Evolutionary conservation across 176 grass and related monocot genomes (phyloP), one percentile per base, ranked within the genome.

Genomic region (Musa beccarii): DNA sequence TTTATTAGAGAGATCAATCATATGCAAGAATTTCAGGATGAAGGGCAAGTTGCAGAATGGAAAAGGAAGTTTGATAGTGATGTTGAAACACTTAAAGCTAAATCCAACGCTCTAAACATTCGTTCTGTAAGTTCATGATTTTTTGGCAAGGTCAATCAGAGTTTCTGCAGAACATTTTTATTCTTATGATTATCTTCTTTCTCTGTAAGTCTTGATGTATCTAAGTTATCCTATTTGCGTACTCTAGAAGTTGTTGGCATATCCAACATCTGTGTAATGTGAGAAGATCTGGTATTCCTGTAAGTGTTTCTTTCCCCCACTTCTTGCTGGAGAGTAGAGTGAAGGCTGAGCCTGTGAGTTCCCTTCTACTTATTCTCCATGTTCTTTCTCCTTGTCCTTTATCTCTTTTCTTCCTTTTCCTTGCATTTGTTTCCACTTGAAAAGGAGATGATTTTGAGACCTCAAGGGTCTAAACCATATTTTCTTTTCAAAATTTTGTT

Each of bases 81-180:
- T 87, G 74, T 87, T 78, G 95, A 93, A 86, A 85, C 92, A 78
- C 86, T 98, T 1, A 98, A 98, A 86, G 78, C 82, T 51, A 98
- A 98, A 71, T 89, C 90, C 52, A 98, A 98, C 26, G 69, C 81
- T 89, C 85, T 81, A 74, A 94, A 82, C 73, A 87, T 94, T 1
- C 78, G 86, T 71, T 87, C 88, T 71, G 95, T 98, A 98, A 84
- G 88, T 90, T 76, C 4, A 9, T 80, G 23, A 54, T 54, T 72
- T 11, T 21, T 53, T 13, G 7, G 21, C 66, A 69, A 50, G 26
- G 15, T 69, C 11, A 43, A 50, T 9, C 8, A 69, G 24, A 55
- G 2, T 69, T 56, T 70, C 24, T 59, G 53, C 51, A 77, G 17
- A 77, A 17, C 19, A 66, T 24, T 25, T 50, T 8, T 43, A 9